Conservation (phyloP, 345 rosid genomes). For the Garcia nutans region DNA sequence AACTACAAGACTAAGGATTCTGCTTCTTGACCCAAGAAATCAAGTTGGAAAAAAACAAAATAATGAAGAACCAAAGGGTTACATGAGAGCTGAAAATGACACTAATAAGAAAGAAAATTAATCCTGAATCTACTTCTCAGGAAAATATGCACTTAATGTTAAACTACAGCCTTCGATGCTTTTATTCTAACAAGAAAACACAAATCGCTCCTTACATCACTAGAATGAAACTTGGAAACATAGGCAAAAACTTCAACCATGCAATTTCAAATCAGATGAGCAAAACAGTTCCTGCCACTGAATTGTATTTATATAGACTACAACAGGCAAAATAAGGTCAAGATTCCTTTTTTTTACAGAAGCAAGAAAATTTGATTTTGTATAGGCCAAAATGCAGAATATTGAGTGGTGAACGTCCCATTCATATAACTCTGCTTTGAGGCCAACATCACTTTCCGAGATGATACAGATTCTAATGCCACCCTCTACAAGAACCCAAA, state of each 20-base stretch:
- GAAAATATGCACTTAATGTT: too few species aligned
- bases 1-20: not conserved
- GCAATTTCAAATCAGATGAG: not conserved
- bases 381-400: conserved; percentile 36
- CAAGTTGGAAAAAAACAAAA: not conserved
- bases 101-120: too few species aligned
- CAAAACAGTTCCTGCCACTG: conserved; percentile 11
- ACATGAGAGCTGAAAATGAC: not conserved
- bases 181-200: not conserved
- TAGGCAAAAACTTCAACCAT: not conserved
- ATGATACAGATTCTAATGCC: conserved; percentile 50
- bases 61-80: not conserved
- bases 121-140: too few species aligned
- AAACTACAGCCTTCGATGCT: too few species aligned
- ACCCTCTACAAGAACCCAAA: conserved; percentile 45
- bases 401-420: conserved; percentile 17
- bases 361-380: conserved; percentile 26
- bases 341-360: conserved; percentile 38
- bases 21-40: not conserved
- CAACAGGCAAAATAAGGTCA: conserved; percentile 18
- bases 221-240: not conserved
- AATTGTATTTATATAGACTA: conserved; percentile 14
- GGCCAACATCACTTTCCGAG: conserved; percentile 25
- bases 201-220: not conserved
- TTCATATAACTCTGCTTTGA: conserved; percentile 35